A percentile compares a stretch with the other conserved stretches of the same genome.
phyloP scores from a whole-genome alignment of 306 rosid genomes.

The Astragalus membranaceus region DNA sequence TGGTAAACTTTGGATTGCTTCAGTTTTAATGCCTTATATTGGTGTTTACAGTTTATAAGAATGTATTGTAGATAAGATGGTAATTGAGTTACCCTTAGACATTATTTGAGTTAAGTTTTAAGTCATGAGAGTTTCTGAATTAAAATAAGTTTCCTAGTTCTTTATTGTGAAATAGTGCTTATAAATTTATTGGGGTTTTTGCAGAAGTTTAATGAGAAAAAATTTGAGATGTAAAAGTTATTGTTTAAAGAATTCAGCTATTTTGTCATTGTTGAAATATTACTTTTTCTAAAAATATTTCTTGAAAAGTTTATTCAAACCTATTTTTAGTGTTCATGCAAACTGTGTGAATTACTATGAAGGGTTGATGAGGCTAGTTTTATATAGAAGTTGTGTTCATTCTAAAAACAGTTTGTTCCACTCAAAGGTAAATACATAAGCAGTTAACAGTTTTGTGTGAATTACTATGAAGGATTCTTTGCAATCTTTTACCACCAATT shows the following conservation, averaged over 20 bases:
- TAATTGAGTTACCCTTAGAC: background rate
- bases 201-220: background rate
- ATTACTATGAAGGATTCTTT: too few relatives aligned
- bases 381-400: background rate
- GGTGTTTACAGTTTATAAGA: slow-evolving; percentile 41
- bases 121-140: background rate
- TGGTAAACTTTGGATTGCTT: slow-evolving; percentile 83
- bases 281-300: background rate
- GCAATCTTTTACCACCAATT: too few relatives aligned
- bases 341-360: too few relatives aligned
- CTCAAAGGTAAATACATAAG: too few relatives aligned
- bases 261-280: background rate
- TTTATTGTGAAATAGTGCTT: background rate
- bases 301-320: background rate
- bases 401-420: background rate
- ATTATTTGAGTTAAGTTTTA: background rate
- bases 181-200: too few relatives aligned
- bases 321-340: too few relatives aligned
- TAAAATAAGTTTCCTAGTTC: background rate
- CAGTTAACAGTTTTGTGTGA: too few relatives aligned
- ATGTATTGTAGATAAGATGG: background rate
- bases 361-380: background rate
- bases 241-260: background rate
- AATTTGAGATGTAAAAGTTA: background rate
- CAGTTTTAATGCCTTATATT: slow-evolving; percentile 72